Base-by-base conservation (phyloP, 78 protist species). In the Speleostelium caveatum region DNA sequence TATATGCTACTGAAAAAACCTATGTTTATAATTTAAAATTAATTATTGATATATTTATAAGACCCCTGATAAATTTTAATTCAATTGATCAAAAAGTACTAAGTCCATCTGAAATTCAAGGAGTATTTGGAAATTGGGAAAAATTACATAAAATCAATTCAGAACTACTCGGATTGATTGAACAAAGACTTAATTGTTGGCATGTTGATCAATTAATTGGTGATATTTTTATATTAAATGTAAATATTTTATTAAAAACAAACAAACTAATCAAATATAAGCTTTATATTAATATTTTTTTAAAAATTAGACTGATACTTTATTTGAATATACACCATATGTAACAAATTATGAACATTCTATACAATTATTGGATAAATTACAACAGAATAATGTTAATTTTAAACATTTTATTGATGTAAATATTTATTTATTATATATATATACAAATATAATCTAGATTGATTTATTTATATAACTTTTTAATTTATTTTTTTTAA, bases 111-210 rank as follows among this genome's bases (percentile, higher is more conserved):
- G 78, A 72, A 12, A 72, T 72, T 22, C 16, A 32, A 5, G 78
- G 78, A 51, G 63, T 72, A 21, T 72, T 72, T 72, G 63, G 78
- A 22, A 72, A 72, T 53, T 72, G 78, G 78, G 78, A 72, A 19
- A 45, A 33, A 33, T 6, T 72, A 1, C 51, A 72, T 53, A 72
- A 72, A 33, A 72, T 72, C 0, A 72, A 72, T 53, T 51, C 45
- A 1, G 78, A 51, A 30, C 28, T 72, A 16, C 33, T 72, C 22
- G 8, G 14, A 6, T 51, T 72, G 6, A 33, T 72, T 51, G 53
- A 72, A 53, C 7, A 0, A 0, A 72, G 53, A 72, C 32, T 72
- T 14, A 45, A 72, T 33, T 12, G 1, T 24, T 72, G 78, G 78
- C 33, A 36, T 28, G 33, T 53, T 12, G 42, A 72, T 21, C 78